A percentile compares a stretch with the other conserved stretches of the same genome.
Conservation (phyloP, 352 stramenopile genomes). For the Halophytophthora polymorphica region DNA sequence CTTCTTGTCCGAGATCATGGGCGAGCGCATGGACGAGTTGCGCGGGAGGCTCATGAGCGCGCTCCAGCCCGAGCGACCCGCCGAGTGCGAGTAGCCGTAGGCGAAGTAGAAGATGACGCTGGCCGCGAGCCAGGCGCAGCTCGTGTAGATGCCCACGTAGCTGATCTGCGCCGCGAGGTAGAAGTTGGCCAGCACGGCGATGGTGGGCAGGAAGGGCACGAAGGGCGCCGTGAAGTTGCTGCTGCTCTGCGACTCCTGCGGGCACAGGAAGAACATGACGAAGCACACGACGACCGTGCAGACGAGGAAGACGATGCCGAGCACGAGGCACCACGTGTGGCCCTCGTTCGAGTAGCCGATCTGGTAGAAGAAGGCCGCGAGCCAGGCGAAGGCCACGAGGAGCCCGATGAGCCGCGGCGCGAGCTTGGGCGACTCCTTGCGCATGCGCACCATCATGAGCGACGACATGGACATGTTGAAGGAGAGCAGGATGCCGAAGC, state of each 20-base stretch:
- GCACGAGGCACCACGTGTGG: slow-evolving; percentile 26
- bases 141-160: slow-evolving; percentile 48
- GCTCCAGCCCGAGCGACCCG: slow-evolving; percentile 59
- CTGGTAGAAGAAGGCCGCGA: slow-evolving; percentile 67
- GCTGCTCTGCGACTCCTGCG: slow-evolving; percentile 39
- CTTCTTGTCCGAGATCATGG: slow-evolving; percentile 61
- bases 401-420: slow-evolving; percentile 39
- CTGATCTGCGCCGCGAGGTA: slow-evolving; percentile 65
- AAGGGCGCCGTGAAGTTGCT: slow-evolving; percentile 58
- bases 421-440: slow-evolving; percentile 45
- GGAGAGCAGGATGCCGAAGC: slow-evolving; percentile 84
- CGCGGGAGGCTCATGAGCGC: slow-evolving; percentile 45
- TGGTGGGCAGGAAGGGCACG: slow-evolving; percentile 61
- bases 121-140: slow-evolving; percentile 48
- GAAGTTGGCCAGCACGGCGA: slow-evolving; percentile 64
- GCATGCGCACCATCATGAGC: slow-evolving; percentile 72
- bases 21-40: slow-evolving; percentile 40
- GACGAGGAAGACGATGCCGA: slow-evolving; percentile 52
- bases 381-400: slow-evolving; percentile 34
- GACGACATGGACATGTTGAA: slow-evolving; percentile 85
- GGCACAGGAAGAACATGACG: slow-evolving; percentile 57
- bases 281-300: slow-evolving; percentile 24
- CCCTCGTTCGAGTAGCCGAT: slow-evolving; percentile 59
- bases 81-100: slow-evolving; percentile 71
- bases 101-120: slow-evolving; percentile 72